These are phyloP conservation scores for Boeremia lycopersici DNA, from an alignment of 2,329 filamentous ascomycete genomes.

Conservation along the genomic window DNA sequence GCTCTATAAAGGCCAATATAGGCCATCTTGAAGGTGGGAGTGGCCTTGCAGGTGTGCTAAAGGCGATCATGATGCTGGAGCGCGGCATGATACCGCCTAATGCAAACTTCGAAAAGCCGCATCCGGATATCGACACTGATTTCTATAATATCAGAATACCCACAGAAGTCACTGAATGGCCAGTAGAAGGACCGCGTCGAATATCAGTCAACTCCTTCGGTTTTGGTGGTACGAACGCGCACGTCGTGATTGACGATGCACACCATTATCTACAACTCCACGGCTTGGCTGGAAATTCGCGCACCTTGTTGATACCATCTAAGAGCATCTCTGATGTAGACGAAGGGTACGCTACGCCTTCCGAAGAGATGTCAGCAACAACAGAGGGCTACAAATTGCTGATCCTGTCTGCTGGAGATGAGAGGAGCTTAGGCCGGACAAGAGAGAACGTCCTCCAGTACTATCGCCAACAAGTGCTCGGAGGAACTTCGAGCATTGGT, in stretches of 20 bases:
- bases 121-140: conserved; percentile 22
- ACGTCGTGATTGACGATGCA: background rate
- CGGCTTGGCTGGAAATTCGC: too few species aligned
- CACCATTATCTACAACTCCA: too few species aligned
- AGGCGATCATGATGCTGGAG: conserved; percentile 49
- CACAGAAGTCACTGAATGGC: conserved; percentile 24
- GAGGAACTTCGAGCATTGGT: too few species aligned
- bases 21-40: background rate
- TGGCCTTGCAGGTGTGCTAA: conserved; percentile 35
- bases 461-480: too few species aligned
- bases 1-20: background rate
- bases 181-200: conserved; percentile 33
- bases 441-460: too few species aligned
- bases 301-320: too few species aligned
- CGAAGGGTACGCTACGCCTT: too few species aligned
- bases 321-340: too few species aligned
- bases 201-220: conserved; percentile 56
- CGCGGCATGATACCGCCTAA: conserved; percentile 42
- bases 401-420: too few species aligned
- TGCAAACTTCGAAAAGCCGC: conserved; percentile 19
- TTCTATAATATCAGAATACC: conserved; percentile 19
- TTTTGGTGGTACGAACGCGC: conserved; percentile 21
- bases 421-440: too few species aligned
- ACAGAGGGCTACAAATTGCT: too few species aligned
- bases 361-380: too few species aligned